These are phyloP conservation scores for Theobroma grandiflorum DNA, from an alignment of 441 rosid genomes.

Conservation along the genomic window DNA sequence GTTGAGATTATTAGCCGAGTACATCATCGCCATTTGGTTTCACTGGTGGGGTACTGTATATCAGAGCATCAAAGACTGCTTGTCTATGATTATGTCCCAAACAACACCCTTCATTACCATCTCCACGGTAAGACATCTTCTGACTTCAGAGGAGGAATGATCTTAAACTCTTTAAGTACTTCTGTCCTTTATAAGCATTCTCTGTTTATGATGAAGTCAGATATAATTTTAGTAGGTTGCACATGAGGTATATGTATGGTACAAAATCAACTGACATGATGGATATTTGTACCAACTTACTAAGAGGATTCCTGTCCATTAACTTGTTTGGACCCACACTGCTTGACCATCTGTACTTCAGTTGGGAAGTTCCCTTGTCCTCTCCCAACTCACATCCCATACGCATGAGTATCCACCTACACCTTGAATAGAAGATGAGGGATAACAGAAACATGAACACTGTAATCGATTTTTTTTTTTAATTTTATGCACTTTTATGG, in stretches of 20 bases:
- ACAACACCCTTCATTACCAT: conserved; percentile 86
- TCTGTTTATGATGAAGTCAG: background rate
- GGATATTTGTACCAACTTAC: conserved; percentile 6
- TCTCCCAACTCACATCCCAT: background rate
- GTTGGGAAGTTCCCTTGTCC: background rate
- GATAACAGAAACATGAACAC: background rate
- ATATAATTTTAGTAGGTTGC: background rate
- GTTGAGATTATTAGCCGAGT: conserved; percentile 91
- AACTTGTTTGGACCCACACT: background rate
- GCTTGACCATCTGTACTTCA: conserved; percentile 12
- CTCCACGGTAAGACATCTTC: conserved; percentile 72
- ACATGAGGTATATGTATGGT: background rate
- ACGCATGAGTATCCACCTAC: background rate
- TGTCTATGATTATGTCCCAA: conserved; percentile 88
- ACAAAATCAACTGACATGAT: background rate
- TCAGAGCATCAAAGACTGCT: conserved; percentile 82
- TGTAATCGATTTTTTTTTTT: background rate
- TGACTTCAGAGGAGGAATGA: background rate
- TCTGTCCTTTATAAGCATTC: background rate
- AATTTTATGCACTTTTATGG: conserved; percentile 25
- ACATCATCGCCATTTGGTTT: conserved; percentile 97
- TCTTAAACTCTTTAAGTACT: background rate
- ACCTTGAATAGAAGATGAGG: background rate
- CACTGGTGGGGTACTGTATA: conserved; percentile 92
- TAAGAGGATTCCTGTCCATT: conserved; percentile 8